Percentiles rank a stretch among this genome's conserved stretches.
Conservation (phyloP, 768 basidiomycete genomes). For the Phlegmacium glaucopus region DNA sequence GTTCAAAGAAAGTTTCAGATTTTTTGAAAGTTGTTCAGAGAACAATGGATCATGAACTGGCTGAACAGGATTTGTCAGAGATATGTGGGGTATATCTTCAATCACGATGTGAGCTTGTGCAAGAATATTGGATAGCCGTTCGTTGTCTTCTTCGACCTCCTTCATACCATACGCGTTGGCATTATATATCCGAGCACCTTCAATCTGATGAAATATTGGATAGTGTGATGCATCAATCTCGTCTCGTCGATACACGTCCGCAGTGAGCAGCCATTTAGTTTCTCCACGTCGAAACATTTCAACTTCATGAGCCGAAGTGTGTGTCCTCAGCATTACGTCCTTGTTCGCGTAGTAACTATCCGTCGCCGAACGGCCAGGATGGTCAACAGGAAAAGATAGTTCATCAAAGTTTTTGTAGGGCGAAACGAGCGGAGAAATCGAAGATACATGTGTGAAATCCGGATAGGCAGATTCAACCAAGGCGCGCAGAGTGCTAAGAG, state of each 20-base stretch:
- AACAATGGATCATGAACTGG: conserved; percentile 68
- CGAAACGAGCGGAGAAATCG: conserved; percentile 85
- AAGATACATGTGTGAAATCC: conserved; percentile 66
- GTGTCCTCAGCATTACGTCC: conserved; percentile 89
- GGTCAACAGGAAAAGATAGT: conserved; percentile 89
- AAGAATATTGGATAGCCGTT: conserved; percentile 53
- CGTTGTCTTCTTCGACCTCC: conserved; percentile 72
- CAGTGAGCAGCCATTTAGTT: conserved; percentile 85
- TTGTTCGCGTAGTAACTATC: conserved; percentile 97
- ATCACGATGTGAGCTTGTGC: conserved; percentile 76
- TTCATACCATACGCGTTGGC: conserved; percentile 53
- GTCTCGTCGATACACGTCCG: conserved; percentile 97
- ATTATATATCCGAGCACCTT: conserved; percentile 83
- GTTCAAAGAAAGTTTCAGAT: conserved; percentile 89
- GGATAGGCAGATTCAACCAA: conserved; percentile 86
- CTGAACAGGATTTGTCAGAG: conserved; percentile 79
- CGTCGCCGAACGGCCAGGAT: conserved; percentile 85
- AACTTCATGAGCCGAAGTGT: conserved; percentile 98
- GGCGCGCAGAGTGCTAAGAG: conserved; percentile 78
- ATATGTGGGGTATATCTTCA: conserved; percentile 77
- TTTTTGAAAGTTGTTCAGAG: conserved; percentile 71
- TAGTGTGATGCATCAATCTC: conserved; percentile 97
- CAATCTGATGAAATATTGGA: conserved; percentile 98
- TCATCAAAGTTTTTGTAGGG: conserved; percentile 95
- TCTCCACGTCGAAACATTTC: conserved; percentile 78